A percentile compares a stretch with the other conserved stretches of the same genome.
phyloP scores from a whole-genome alignment of 148 eudicot genomes.

The Pouteria glomerata region DNA sequence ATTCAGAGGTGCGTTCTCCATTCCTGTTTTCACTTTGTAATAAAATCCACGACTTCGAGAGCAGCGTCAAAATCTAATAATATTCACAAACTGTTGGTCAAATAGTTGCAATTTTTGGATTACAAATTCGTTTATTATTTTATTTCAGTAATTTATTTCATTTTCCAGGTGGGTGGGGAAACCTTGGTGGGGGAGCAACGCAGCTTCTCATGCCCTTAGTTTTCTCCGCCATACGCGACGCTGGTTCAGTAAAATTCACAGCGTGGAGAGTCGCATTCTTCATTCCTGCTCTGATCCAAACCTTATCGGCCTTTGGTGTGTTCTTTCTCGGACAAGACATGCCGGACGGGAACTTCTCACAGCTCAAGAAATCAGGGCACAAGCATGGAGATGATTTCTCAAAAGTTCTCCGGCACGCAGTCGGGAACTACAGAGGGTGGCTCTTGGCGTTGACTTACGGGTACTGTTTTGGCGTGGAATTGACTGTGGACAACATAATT shows the following conservation, averaged over 20 bases:
- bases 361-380: constrained; percentile 40
- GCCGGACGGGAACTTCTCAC: constrained; percentile 62
- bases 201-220: constrained; percentile 86
- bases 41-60: too few species aligned
- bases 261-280: constrained; percentile 83
- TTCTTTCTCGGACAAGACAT: constrained; percentile 61
- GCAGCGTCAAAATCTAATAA: too few species aligned
- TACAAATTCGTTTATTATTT: too few species aligned
- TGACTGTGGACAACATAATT: constrained; percentile 71
- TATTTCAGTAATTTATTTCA: too few species aligned
- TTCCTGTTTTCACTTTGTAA: too few species aligned
- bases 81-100: too few species aligned
- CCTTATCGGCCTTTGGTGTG: constrained; percentile 46
- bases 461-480: constrained; percentile 79
- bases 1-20: too few species aligned
- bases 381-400: constrained; percentile 44
- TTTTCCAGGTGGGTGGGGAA: constrained; percentile 99
- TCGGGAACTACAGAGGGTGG: constrained; percentile 67
- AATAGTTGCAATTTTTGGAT: too few species aligned
- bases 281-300: constrained; percentile 65
- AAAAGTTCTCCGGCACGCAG: constrained; percentile 33
- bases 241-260: constrained; percentile 38
- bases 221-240: constrained; percentile 32
- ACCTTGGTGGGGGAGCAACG: constrained; percentile 83
- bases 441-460: constrained; percentile 70